phyloP scores from a whole-genome alignment of 495 filamentous ascomycete species.

The Hypoxylon intermedium region DNA sequence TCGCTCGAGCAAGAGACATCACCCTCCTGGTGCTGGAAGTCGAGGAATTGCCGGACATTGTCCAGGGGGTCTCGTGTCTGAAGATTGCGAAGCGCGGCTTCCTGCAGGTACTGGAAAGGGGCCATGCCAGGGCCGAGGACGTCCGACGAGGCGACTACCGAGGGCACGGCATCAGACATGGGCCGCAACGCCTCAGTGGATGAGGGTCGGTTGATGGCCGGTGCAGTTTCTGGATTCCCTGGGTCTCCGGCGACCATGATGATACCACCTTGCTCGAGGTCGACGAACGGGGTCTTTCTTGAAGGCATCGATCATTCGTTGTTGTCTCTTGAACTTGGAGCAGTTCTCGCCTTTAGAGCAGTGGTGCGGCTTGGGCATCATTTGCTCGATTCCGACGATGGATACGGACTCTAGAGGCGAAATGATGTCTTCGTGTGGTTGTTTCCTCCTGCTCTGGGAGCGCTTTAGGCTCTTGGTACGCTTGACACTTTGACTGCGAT shows the following conservation, averaged over 20 bases:
- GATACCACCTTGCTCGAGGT: conserved; percentile 62
- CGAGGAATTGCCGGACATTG: conserved; percentile 86
- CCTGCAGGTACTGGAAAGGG: conserved; percentile 70
- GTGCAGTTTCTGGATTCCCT: conserved; percentile 70
- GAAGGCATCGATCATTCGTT: conserved; percentile 70
- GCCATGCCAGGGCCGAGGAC: conserved; percentile 72
- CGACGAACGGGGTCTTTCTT: conserved; percentile 68
- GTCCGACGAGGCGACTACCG: conserved; percentile 89
- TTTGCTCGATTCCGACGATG: conserved; percentile 89
- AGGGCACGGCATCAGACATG: conserved; percentile 71
- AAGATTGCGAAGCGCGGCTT: conserved; percentile 71
- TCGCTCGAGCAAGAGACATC: conserved; percentile 57
- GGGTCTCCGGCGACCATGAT: conserved; percentile 73
- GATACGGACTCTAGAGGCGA: conserved; percentile 82
- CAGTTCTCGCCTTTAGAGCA: conserved; percentile 94
- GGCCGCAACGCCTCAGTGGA: conserved; percentile 59
- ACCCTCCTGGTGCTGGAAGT: conserved; percentile 70
- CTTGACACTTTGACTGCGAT: conserved; percentile 51
- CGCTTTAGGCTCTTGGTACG: conserved; percentile 49
- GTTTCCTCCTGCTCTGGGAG: conserved; percentile 50
- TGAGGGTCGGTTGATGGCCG: conserved; percentile 48
- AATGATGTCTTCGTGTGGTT: conserved; percentile 66
- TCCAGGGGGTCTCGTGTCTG: conserved; percentile 82
- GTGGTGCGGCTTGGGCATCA: conserved; percentile 80
- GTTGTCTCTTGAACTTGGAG: conserved; percentile 76